Base-by-base conservation (phyloP, 1,284 basidiomycete species). In the Moesziomyces aphidis region DNA sequence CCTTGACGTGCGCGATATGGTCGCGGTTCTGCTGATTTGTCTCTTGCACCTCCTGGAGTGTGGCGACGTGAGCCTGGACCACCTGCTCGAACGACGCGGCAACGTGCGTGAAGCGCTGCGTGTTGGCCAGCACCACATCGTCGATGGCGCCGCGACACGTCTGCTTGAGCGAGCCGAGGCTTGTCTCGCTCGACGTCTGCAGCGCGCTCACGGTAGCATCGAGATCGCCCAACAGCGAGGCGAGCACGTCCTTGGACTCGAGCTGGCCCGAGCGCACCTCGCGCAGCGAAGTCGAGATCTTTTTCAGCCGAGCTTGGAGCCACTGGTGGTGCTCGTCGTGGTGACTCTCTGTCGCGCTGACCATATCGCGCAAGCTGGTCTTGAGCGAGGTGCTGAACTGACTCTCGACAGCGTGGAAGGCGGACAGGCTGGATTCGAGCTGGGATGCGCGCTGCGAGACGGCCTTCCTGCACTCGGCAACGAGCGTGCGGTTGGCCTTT, bases 401-500 rank as follows among this genome's bases (percentile, higher is more conserved):
- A 1, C 87, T 86, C 7, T 91, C 88, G 9, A 87, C 86, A 61
- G 89, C 88, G 62, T 89, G 85, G 71, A 94, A 91, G 31, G 89
- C 89, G 15, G 89, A 87, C 3, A 94, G 87, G 57, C 89, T 89
- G 3, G 87, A 83, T 10, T 89, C 87, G 59, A 95, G 87, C 0
- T 86, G 83, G 17, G 87, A 86, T 17, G 89, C 86, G 56, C 90
- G 87, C 1, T 86, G 85, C 15, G 88, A 85, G 46, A 93, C 87
- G 0, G 87, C 86, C 66, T 88, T 89, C 52, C 90, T 89, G 69
- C 92, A 90, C 26, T 87, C 87, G 0, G 88, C 86, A 9, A 93
- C 91, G 1, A 88, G 87, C 65, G 89, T 88, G 1, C 90, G 86
- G 78, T 95, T 96, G 5, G 89, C 86, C 45, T 86, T 87, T 48